Evolutionary conservation across 2,329 filamentous ascomycete genomes (phyloP).

Genomic region (Diaporthe capsici): DNA sequence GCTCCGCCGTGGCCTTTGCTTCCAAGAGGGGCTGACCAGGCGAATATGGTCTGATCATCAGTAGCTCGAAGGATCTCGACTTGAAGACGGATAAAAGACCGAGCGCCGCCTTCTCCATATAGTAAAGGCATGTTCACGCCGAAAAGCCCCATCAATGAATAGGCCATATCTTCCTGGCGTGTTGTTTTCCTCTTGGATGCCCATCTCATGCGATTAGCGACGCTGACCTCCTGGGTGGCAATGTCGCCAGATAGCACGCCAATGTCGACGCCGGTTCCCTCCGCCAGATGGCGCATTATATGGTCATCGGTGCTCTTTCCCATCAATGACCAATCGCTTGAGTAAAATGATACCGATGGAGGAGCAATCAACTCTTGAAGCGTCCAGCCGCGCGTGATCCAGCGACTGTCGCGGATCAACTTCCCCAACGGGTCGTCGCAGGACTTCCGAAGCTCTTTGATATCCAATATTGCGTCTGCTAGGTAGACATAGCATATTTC

Average conservation of each 20-base stretch:
- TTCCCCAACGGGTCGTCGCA: background rate
- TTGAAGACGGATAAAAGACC: conserved; percentile 8
- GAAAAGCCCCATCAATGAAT: conserved; percentile 50
- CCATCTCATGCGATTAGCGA: conserved; percentile 49
- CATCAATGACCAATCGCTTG: conserved; percentile 43
- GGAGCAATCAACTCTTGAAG: conserved; percentile 45
- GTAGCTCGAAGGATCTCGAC: background rate
- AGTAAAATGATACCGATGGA: conserved; percentile 44
- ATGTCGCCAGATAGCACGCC: conserved; percentile 11
- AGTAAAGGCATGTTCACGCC: conserved; percentile 48
- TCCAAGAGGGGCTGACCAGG: background rate
- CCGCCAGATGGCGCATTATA: background rate
- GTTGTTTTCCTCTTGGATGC: conserved; percentile 45
- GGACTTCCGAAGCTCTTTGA: too few relatives aligned
- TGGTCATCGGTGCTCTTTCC: conserved; percentile 42
- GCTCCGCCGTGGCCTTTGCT: background rate
- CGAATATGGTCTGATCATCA: conserved; percentile 10
- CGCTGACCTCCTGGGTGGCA: background rate
- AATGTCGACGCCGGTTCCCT: background rate
- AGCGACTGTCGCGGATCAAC: background rate
- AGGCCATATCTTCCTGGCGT: conserved; percentile 47
- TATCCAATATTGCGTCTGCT: background rate
- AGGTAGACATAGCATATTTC: conserved; percentile 9
- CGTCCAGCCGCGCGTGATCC: conserved; percentile 36
- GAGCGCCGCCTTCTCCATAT: conserved; percentile 46